Conservation (phyloP, 2,329 filamentous ascomycete genomes). For the Aspergillus oerlinghausenensis region DNA sequence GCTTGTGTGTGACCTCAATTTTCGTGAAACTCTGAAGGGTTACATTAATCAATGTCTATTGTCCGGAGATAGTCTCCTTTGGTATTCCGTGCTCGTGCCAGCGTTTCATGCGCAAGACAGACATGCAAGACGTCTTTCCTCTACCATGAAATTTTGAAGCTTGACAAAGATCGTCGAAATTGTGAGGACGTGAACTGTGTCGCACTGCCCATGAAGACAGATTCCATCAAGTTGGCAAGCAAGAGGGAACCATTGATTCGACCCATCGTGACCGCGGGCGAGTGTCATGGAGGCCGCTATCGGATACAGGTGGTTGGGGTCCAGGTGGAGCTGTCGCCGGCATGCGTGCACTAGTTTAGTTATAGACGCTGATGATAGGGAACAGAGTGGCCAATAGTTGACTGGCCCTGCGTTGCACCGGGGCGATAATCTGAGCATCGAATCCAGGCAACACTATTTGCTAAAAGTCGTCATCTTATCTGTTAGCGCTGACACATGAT, state of each 20-base stretch:
- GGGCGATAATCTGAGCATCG: not conserved
- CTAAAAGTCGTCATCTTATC: not conserved
- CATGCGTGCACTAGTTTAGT: too few species aligned
- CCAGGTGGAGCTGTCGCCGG: too few species aligned
- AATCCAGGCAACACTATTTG: not conserved
- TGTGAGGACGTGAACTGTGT: too few species aligned
- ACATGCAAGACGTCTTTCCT: too few species aligned
- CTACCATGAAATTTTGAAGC: too few species aligned
- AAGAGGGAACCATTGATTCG: too few species aligned
- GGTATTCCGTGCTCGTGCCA: too few species aligned
- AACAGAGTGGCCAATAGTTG: not conserved
- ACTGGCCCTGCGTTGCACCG: not conserved
- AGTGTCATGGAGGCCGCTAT: too few species aligned
- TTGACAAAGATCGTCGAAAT: too few species aligned
- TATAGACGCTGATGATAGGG: not conserved
- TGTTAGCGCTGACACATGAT: not conserved
- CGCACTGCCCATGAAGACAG: too few species aligned
- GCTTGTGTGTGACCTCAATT: not conserved
- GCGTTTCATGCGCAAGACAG: too few species aligned
- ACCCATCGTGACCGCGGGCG: not conserved
- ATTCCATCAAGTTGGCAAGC: not conserved
- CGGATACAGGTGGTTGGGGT: too few species aligned
- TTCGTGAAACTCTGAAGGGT: not conserved
- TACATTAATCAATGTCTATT: not conserved
- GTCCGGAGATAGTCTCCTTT: not conserved